phyloP scores from a whole-genome alignment of 129 eudicot species.

The Helichrysum umbraculigerum region DNA sequence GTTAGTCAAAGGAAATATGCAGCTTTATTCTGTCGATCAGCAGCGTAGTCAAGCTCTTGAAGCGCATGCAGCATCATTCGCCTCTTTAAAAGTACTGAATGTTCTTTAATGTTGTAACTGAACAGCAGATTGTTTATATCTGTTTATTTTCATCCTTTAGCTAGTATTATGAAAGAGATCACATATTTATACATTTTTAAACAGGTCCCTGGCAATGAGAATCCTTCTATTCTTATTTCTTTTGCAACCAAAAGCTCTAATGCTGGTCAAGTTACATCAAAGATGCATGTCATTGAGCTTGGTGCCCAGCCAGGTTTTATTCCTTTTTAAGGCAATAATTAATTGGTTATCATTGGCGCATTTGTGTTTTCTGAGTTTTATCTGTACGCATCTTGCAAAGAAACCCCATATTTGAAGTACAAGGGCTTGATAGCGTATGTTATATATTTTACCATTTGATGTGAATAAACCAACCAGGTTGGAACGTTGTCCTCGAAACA shows the following conservation, averaged over 20 bases:
- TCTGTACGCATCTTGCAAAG: neutral
- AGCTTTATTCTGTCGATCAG: conserved; percentile 87
- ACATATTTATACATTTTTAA: conserved; percentile 6
- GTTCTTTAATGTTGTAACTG: neutral
- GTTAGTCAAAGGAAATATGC: conserved; percentile 94
- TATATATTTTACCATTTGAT: neutral
- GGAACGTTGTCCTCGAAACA: neutral
- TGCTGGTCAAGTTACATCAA: conserved; percentile 86
- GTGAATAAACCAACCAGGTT: neutral
- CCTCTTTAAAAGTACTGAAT: conserved; percentile 60
- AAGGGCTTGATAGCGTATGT: conserved; percentile 7
- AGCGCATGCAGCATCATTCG: conserved; percentile 96
- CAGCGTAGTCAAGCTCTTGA: conserved; percentile 97
- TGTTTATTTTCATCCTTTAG: neutral
- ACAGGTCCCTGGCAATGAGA: conserved; percentile 88
- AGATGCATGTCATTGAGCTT: conserved; percentile 90
- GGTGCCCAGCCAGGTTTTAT: conserved; percentile 91
- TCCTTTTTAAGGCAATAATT: neutral
- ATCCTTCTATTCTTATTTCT: conserved; percentile 80
- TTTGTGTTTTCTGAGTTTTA: neutral
- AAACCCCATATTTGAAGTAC: conserved; percentile 9
- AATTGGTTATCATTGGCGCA: neutral
- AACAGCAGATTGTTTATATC: conserved; percentile 1
- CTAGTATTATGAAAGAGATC: neutral
- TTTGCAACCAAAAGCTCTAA: conserved; percentile 87